Conservation (phyloP, 805 yeast genomes). For the Kodamaea kaohsiungensis region DNA sequence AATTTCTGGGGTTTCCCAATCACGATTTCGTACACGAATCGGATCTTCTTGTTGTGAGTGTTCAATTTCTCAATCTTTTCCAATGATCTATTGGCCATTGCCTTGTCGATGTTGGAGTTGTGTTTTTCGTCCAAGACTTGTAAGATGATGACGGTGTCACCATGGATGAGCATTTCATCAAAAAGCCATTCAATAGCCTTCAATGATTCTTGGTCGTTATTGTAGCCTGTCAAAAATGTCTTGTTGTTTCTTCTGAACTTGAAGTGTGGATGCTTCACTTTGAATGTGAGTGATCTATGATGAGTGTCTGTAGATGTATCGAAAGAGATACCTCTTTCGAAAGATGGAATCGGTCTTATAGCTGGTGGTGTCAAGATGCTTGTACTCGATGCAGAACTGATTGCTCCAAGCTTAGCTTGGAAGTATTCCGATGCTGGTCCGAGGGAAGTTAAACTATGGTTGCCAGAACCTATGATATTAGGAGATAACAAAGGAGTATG, state of each 20-base stretch:
- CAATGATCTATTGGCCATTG: slow-evolving; percentile 28
- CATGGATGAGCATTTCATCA: slow-evolving; percentile 44
- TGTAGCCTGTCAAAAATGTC: slow-evolving; percentile 41
- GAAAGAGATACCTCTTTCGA: slow-evolving; percentile 43
- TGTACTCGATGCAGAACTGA: slow-evolving; percentile 12
- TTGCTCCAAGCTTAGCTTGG: slow-evolving; percentile 8
- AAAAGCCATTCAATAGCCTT: slow-evolving; percentile 46
- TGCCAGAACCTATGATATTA: neutral
- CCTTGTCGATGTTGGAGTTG: slow-evolving; percentile 28
- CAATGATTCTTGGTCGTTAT: slow-evolving; percentile 37
- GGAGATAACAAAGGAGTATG: slow-evolving; percentile 21
- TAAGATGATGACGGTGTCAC: slow-evolving; percentile 43
- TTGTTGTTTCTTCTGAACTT: slow-evolving; percentile 46
- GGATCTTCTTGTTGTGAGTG: slow-evolving; percentile 34
- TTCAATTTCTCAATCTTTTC: slow-evolving; percentile 36
- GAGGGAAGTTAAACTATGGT: neutral
- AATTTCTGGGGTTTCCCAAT: slow-evolving; percentile 43
- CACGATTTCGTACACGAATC: slow-evolving; percentile 41
- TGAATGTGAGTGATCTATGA: slow-evolving; percentile 38
- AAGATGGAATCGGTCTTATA: slow-evolving; percentile 15
- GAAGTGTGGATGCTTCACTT: slow-evolving; percentile 44
- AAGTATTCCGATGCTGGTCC: slow-evolving; percentile 14
- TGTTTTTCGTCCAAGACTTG: slow-evolving; percentile 43
- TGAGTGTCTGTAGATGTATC: slow-evolving; percentile 36
- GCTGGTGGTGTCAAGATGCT: slow-evolving; percentile 12